Percentiles rank a stretch among this genome's conserved stretches.
Evolutionary conservation across 495 filamentous ascomycete species (phyloP).

Genomic region (Penicillium coprophilum): DNA sequence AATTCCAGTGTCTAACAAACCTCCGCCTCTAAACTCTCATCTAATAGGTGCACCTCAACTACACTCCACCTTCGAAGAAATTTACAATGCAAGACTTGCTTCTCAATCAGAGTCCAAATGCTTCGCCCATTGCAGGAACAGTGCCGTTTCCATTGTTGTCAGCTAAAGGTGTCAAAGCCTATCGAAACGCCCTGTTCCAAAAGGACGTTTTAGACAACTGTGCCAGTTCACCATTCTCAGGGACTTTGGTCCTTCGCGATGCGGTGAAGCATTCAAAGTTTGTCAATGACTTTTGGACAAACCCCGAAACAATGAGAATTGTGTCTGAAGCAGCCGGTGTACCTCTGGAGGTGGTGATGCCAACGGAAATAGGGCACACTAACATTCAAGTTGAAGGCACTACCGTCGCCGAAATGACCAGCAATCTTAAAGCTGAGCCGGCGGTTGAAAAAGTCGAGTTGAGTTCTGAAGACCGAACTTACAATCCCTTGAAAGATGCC

Average conservation of each 20-base stretch:
- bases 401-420: constrained; percentile 22
- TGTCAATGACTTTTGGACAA: constrained; percentile 31
- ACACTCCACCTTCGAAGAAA: constrained; percentile 18
- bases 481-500: constrained; percentile 24
- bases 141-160: constrained; percentile 24
- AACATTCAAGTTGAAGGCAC: constrained; percentile 32
- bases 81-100: constrained; percentile 22
- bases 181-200: constrained; percentile 22
- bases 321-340: constrained; percentile 30
- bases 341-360: constrained; percentile 29
- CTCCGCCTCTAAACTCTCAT: neutral
- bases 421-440: constrained; percentile 25
- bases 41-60: constrained; percentile 21
- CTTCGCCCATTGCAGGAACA: constrained; percentile 24
- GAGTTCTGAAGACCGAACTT: constrained; percentile 9
- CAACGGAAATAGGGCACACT: constrained; percentile 36
- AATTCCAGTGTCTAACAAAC: neutral
- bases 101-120: constrained; percentile 9
- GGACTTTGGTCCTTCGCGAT: constrained; percentile 33
- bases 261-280: constrained; percentile 30
- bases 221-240: constrained; percentile 17
- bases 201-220: constrained; percentile 21
- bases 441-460: constrained; percentile 12
- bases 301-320: constrained; percentile 30
- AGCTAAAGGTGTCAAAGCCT: constrained; percentile 21